Percentiles rank a stretch among this genome's conserved stretches.
phyloP scores from a whole-genome alignment of 495 filamentous ascomycete genomes.

The Cairneyella variabilis region DNA sequence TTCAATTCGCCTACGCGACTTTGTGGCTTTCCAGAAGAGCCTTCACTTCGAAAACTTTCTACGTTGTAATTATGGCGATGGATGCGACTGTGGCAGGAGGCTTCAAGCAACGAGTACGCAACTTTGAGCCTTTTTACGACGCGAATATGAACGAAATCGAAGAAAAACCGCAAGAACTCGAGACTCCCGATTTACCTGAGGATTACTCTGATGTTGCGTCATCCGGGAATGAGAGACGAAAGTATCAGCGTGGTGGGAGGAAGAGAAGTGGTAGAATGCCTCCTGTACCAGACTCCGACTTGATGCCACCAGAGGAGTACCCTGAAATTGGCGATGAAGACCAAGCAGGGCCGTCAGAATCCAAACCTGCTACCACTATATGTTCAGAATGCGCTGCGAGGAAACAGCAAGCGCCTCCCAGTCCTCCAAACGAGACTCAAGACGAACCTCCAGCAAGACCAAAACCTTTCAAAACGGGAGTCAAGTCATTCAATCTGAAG shows the following conservation, averaged over 20 bases:
- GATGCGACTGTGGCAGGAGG: no score
- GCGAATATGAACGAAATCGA: background rate
- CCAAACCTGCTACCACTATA: no score
- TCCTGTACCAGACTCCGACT: background rate
- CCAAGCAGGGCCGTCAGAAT: background rate
- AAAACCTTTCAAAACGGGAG: slow-evolving; percentile 16
- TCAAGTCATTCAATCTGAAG: slow-evolving; percentile 20
- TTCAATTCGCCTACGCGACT: no score
- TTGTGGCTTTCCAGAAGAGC: no score
- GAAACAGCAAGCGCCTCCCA: background rate
- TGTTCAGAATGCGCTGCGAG: slow-evolving; percentile 1
- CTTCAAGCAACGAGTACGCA: no score
- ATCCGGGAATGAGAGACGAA: background rate
- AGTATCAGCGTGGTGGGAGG: slow-evolving; percentile 1
- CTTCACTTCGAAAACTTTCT: background rate
- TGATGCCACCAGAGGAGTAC: background rate
- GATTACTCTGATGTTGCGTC: background rate
- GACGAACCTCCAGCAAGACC: no score
- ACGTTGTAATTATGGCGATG: background rate
- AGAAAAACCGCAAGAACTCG: background rate
- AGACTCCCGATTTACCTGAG: background rate
- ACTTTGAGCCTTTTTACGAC: no score
- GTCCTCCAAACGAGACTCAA: background rate
- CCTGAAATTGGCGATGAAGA: background rate
- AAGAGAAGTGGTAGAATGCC: background rate